Percentiles rank a stretch among this genome's conserved stretches.
phyloP scores from a whole-genome alignment of 257 asterid species.

The Forsythia viridissima region DNA sequence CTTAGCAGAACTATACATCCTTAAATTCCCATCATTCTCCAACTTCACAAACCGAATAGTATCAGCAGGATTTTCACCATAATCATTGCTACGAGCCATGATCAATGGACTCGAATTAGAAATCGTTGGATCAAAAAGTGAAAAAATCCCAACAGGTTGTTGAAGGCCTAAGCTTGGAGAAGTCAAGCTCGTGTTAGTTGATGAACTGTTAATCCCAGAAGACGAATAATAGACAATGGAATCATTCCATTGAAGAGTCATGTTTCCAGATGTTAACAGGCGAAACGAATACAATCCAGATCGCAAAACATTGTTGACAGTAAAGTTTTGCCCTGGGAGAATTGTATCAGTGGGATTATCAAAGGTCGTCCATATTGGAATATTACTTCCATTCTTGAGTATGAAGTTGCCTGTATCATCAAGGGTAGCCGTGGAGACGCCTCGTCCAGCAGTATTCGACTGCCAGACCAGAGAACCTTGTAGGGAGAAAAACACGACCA shows the following conservation, averaged over 20 bases:
- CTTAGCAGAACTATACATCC: slow-evolving; percentile 60
- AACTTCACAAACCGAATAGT: slow-evolving; percentile 58
- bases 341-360: slow-evolving; percentile 69
- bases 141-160: slow-evolving; percentile 44
- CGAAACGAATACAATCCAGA: slow-evolving; percentile 60
- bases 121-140: slow-evolving; percentile 47
- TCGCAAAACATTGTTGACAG: slow-evolving; percentile 32
- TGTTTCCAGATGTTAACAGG: slow-evolving; percentile 37
- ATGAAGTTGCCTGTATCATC: slow-evolving; percentile 60
- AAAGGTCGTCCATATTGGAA: slow-evolving; percentile 61
- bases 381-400: slow-evolving; percentile 42
- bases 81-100: slow-evolving; percentile 58
- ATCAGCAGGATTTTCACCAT: slow-evolving; percentile 42
- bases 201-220: slow-evolving; percentile 40
- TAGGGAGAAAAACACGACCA: background rate
- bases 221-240: slow-evolving; percentile 41
- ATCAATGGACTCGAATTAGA: slow-evolving; percentile 27
- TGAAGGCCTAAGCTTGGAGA: slow-evolving; percentile 61
- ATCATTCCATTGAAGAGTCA: slow-evolving; percentile 59
- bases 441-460: slow-evolving; percentile 54
- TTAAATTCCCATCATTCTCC: slow-evolving; percentile 79
- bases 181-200: slow-evolving; percentile 32
- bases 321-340: slow-evolving; percentile 63
- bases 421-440: slow-evolving; percentile 53
- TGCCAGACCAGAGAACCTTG: slow-evolving; percentile 52